Base-by-base conservation (phyloP, 495 filamentous ascomycete genomes). In the Paragyromitra xinjiangensis region DNA sequence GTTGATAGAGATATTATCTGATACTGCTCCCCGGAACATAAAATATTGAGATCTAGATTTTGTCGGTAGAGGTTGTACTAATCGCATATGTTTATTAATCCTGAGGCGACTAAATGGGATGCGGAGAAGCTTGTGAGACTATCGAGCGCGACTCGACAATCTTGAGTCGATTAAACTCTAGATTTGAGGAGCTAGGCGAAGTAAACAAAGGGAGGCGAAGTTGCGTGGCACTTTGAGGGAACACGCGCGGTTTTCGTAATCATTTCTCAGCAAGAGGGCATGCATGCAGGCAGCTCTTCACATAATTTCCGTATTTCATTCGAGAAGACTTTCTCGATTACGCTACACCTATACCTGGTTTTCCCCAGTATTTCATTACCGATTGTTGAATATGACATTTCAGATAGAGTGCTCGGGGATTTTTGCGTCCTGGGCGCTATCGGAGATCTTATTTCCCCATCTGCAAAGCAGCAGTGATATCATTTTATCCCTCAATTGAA, bases 401-500 rank as follows among this genome's bases (percentile, higher is more conserved):
- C n/a, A 19, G 16, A 48, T 29, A 50, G 24, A 63, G 59, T 40
- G 16, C 6, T 22, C 29, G 16, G 34, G 34, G 34, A 63, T 42
- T 24, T 22, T n/a, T 9, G 7, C 22, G n/a, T 24, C 24, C 59
- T 8, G 4, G 3, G 59, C 40, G 14, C 37, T 19, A 62, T 19
- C 9, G 8, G 9, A 61, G 26, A 39, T 39, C 59, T 40, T n/a
- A n/a, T 44, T 63, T 63, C 29, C 7, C 19, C 37, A 42, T 56
- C 34, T 22, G 22, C 39, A 68, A 42, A 56, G 48, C 14, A 29
- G 22, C 29, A 62, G 26, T 70, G 67, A 42, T 70, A 70, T 45
- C 53, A 48, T 61, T 70, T 59, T 45, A 50, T 50, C 56, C 45
- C 7, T 19, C n/a, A 44, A 51, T 50, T 39, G 42, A 71, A 62